These are phyloP conservation scores for Fusarium begoniae DNA, from an alignment of 2,329 filamentous ascomycete species.

Conservation along the genomic window DNA sequence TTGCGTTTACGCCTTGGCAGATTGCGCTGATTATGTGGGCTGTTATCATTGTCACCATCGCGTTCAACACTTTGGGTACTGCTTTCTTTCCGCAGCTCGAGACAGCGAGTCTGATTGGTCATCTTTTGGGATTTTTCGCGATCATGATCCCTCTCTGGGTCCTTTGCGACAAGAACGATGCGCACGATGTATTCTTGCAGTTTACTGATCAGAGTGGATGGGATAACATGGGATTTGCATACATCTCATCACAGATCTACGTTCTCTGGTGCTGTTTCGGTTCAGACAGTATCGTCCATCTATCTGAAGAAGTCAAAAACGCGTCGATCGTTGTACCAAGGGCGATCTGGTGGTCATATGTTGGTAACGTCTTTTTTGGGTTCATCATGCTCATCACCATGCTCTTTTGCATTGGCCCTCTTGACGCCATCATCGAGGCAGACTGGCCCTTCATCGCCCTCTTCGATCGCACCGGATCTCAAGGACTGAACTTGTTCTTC, in stretches of 20 bases:
- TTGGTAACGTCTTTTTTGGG: slow-evolving; percentile 11
- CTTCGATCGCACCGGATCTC: slow-evolving; percentile 14
- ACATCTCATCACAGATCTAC: slow-evolving; percentile 22
- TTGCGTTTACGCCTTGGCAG: slow-evolving; percentile 17
- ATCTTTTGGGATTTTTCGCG: slow-evolving; percentile 10
- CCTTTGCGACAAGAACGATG: slow-evolving; percentile 17
- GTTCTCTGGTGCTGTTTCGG: slow-evolving; percentile 27
- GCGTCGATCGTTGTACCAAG: slow-evolving; percentile 7
- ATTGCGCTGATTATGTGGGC: slow-evolving; percentile 29
- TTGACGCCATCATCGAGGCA: background rate
- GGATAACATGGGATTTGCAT: slow-evolving; percentile 26
- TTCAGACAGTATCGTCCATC: slow-evolving; percentile 22
- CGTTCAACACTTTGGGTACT: slow-evolving; percentile 21
- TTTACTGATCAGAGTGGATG: slow-evolving; percentile 24
- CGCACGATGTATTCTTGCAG: slow-evolving; percentile 13
- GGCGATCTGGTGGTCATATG: slow-evolving; percentile 21
- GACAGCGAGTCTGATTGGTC: slow-evolving; percentile 5
- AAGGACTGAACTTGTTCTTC: slow-evolving; percentile 13
- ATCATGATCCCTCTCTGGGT: slow-evolving; percentile 27
- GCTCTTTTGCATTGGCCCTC: slow-evolving; percentile 26
- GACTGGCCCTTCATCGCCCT: slow-evolving; percentile 21
- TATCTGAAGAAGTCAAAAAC: slow-evolving; percentile 18
- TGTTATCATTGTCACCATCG: slow-evolving; percentile 18
- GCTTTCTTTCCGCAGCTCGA: slow-evolving; percentile 24
- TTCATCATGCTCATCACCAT: slow-evolving; percentile 28